Evolutionary conservation across 2,329 filamentous ascomycete species (phyloP).

Genomic region (Xylaria sp.): DNA sequence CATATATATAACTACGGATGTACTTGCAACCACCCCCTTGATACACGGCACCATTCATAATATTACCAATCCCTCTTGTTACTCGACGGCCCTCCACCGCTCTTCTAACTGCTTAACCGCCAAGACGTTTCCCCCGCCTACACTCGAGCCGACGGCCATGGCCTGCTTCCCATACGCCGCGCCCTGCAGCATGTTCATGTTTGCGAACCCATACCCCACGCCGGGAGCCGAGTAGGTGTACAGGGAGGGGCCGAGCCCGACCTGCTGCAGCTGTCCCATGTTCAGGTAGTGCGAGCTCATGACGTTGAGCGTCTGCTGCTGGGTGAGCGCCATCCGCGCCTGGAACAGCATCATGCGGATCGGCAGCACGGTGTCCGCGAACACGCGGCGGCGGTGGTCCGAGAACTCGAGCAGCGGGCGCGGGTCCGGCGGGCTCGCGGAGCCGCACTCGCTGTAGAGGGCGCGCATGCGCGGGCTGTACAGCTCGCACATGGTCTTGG

Average conservation of each 20-base stretch:
- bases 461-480: constrained; percentile 43
- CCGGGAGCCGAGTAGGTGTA: constrained; percentile 36
- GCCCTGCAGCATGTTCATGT: constrained; percentile 34
- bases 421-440: constrained; percentile 23
- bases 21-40: not conserved
- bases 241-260: constrained; percentile 3
- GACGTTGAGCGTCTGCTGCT: constrained; percentile 31
- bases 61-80: not conserved
- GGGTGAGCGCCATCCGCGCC: constrained; percentile 29
- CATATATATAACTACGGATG: not conserved
- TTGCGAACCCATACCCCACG: constrained; percentile 38
- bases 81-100: constrained; percentile 42
- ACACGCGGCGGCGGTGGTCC: constrained; percentile 35
- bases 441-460: constrained; percentile 39
- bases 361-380: constrained; percentile 37
- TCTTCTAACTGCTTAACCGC: constrained; percentile 37
- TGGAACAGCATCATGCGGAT: constrained; percentile 33
- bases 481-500: constrained; percentile 40
- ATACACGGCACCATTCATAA: not conserved
- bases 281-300: constrained; percentile 33
- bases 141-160: constrained; percentile 20
- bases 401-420: constrained; percentile 32
- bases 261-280: constrained; percentile 27
- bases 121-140: constrained; percentile 14
- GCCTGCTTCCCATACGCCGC: constrained; percentile 38